phyloP scores from a whole-genome alignment of 768 basidiomycete genomes.

The Megacollybia marginata region DNA sequence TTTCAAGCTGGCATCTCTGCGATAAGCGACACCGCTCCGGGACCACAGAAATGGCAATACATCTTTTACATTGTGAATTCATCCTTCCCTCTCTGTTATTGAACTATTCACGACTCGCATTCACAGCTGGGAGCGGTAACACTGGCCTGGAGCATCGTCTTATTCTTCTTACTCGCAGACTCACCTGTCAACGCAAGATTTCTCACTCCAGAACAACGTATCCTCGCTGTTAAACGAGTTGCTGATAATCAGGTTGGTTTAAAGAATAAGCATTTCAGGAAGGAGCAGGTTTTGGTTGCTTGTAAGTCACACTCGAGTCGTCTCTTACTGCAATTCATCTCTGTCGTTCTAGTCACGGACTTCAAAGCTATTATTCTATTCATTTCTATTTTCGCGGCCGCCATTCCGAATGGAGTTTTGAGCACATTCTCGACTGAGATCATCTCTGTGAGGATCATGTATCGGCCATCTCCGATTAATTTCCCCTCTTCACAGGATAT shows the following conservation, averaged over 20 bases:
- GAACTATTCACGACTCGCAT: no score
- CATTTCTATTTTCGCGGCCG: constrained; percentile 11
- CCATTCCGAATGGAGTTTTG: constrained; percentile 14
- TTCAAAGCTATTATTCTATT: constrained; percentile 13
- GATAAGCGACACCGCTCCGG: constrained; percentile 8
- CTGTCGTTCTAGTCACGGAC: constrained; percentile 13
- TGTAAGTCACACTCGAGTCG: not conserved
- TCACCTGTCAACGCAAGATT: constrained; percentile 10
- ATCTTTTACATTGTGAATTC: constrained; percentile 11
- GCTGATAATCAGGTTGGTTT: constrained; percentile 17
- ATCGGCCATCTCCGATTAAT: not conserved
- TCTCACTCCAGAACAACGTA: constrained; percentile 7
- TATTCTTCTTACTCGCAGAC: constrained; percentile 11
- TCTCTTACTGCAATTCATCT: not conserved
- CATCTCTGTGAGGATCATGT: constrained; percentile 3
- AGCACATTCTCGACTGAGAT: constrained; percentile 13
- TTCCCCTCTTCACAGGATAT: constrained; percentile 3
- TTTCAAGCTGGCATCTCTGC: constrained; percentile 10
- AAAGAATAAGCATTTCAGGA: constrained; percentile 16
- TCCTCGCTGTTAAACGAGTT: constrained; percentile 13
- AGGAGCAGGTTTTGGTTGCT: constrained; percentile 8
- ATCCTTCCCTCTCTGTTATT: not conserved
- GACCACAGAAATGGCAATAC: constrained; percentile 11
- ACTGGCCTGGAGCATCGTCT: constrained; percentile 10
- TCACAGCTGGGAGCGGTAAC: constrained; percentile 8